Evolutionary conservation across 2,329 filamentous ascomycete genomes (phyloP), one percentile per base, ranked within the genome.

Genomic region (Xylariaceae sp.): DNA sequence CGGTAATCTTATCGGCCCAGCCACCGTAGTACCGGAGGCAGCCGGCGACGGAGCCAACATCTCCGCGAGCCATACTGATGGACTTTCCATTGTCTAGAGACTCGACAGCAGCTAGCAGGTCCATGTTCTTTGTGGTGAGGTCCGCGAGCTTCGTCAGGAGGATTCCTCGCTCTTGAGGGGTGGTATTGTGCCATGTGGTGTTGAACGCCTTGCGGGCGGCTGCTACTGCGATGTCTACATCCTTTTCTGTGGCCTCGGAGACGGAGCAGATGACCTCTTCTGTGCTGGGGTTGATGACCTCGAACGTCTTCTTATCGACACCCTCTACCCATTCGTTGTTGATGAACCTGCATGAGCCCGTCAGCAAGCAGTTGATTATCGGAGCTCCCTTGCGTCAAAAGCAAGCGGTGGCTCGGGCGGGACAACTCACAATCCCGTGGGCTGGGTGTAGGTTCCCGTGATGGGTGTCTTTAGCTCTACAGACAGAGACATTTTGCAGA

Each of bases 1-100:
- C 88, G 65, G 81, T 74, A 51, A 92, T 82, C 80, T 94, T 95
- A 73, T 95, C 88, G 56, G 88, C 85, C 81, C 84, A 94, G 46
- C 88, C 88, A 58, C 76, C 88, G 60, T 89, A 92, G 70, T 90
- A 96, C 65, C 88, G 80, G 57, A 96, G 65, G 67, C 76, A 83
- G 58, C 73, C 81, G 50, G 77, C 71, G 42, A 81, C 81, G 52
- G 77, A 74, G 38, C 63, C 68, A 29, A 94, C 73, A 59, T 95
- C 88, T 26, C 79, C 83, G 59, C 79, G 83, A 47, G 86, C 83
- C 75, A 87, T 78, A 57, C 59, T 72, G 61, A 88, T 76, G 48
- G 84, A 80, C 76, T 92, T 92, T 63, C 85, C 89, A 59, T 94
- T 88, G 72, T 94, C 88, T 40, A 94, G 74, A 28, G 87, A 81